These are phyloP conservation scores for Neonectria magnoliae DNA, from an alignment of 2,329 filamentous ascomycete genomes.

Conservation along the genomic window DNA sequence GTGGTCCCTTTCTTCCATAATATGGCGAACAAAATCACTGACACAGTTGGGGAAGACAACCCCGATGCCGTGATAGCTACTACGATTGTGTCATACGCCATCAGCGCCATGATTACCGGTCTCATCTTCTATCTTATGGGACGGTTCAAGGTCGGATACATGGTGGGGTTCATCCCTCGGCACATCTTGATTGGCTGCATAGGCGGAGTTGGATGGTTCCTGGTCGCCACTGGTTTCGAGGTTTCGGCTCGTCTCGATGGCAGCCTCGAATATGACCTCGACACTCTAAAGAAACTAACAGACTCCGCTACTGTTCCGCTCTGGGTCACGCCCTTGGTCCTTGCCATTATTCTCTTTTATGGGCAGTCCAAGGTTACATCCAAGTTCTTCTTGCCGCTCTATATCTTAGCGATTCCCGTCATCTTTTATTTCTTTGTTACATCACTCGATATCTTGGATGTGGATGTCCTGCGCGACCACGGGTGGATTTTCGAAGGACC, in stretches of 20 bases:
- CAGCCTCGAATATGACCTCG: slow-evolving; percentile 81
- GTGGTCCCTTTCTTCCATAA: slow-evolving; percentile 99
- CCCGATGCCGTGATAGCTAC: slow-evolving; percentile 91
- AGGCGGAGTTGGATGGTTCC: slow-evolving; percentile 94
- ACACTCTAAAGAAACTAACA: slow-evolving; percentile 80
- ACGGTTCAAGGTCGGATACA: slow-evolving; percentile 84
- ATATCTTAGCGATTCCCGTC: slow-evolving; percentile 81
- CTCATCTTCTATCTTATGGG: slow-evolving; percentile 93
- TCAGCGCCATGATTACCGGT: slow-evolving; percentile 92
- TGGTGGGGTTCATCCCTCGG: slow-evolving; percentile 96
- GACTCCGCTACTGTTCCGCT: slow-evolving; percentile 78
- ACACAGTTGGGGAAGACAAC: slow-evolving; percentile 79
- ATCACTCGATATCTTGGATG: slow-evolving; percentile 72
- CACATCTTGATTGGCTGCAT: slow-evolving; percentile 98
- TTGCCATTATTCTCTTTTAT: slow-evolving; percentile 81
- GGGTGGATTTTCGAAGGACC: slow-evolving; percentile 96
- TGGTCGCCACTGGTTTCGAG: slow-evolving; percentile 90
- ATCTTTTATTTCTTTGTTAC: slow-evolving; percentile 83
- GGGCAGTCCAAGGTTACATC: slow-evolving; percentile 80
- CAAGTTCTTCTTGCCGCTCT: slow-evolving; percentile 86
- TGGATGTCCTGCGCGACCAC: slow-evolving; percentile 71
- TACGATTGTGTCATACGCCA: slow-evolving; percentile 88
- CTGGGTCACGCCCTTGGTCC: slow-evolving; percentile 81
- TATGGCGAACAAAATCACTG: slow-evolving; percentile 91
- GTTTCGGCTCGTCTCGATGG: slow-evolving; percentile 91